phyloP scores from a whole-genome alignment of 2,329 filamentous ascomycete genomes.

The Colletotrichum tropicicola region DNA sequence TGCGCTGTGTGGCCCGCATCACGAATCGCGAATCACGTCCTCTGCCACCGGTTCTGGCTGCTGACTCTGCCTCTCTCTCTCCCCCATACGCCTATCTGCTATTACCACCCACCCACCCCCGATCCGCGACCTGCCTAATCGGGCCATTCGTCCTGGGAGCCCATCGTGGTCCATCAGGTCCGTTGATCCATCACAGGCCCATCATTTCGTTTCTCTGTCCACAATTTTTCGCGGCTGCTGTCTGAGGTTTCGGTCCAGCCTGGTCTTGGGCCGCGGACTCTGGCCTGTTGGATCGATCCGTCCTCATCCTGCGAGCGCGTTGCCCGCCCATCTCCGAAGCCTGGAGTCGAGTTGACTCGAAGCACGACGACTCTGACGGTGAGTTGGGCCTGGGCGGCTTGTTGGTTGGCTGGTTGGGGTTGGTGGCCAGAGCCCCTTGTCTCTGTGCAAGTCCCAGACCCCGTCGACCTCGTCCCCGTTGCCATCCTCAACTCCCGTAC shows the following conservation, averaged over 20 bases:
- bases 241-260: conserved; percentile 3
- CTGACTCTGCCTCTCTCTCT: too few relatives aligned
- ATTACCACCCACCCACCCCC: background rate
- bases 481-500: too few relatives aligned
- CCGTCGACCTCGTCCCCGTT: too few relatives aligned
- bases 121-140: conserved; percentile 30
- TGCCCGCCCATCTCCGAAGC: too few relatives aligned
- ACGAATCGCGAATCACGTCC: conserved; percentile 14
- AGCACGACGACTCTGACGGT: too few relatives aligned
- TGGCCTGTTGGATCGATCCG: background rate
- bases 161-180: conserved; percentile 19
- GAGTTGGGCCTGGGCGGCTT: too few relatives aligned
- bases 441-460: too few relatives aligned
- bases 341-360: too few relatives aligned
- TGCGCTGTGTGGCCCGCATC: background rate
- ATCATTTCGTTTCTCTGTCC: conserved; percentile 17
- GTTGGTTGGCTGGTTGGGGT: too few relatives aligned
- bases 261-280: too few relatives aligned
- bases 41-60: background rate
- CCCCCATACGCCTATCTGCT: conserved; percentile 10
- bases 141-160: conserved; percentile 27
- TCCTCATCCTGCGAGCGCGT: background rate
- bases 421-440: too few relatives aligned
- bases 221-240: background rate
- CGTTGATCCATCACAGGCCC: conserved; percentile 17